phyloP scores from a whole-genome alignment of 345 rosid genomes.

The Arabidopsis suecica region DNA sequence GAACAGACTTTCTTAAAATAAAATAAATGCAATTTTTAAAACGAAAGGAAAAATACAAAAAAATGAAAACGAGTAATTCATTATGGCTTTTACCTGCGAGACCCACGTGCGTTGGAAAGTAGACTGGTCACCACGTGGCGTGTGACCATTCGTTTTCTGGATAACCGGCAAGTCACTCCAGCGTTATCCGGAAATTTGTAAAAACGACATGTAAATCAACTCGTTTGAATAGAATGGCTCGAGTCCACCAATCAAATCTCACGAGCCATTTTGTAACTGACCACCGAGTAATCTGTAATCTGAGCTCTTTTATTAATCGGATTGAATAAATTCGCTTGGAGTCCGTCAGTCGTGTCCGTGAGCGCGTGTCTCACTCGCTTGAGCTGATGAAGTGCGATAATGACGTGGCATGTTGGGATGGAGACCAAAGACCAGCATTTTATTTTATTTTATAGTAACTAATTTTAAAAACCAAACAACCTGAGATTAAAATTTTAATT shows the following conservation, averaged over 20 bases:
- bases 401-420: slow-evolving; percentile 37
- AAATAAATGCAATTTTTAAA: neutral
- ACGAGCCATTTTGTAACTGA: slow-evolving; percentile 29
- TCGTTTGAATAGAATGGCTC: slow-evolving; percentile 29
- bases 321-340: slow-evolving; percentile 17
- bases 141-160: slow-evolving; percentile 4
- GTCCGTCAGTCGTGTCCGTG: slow-evolving; percentile 23
- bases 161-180: slow-evolving; percentile 34
- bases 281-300: neutral
- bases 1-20: slow-evolving; percentile 10
- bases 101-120: slow-evolving; percentile 47
- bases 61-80: slow-evolving; percentile 17
- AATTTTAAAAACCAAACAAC: neutral
- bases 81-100: slow-evolving; percentile 42
- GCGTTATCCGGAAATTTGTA: neutral
- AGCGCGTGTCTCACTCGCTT: slow-evolving; percentile 15
- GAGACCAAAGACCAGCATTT: slow-evolving; percentile 7
- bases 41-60: neutral
- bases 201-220: slow-evolving; percentile 19
- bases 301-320: neutral
- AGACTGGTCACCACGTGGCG: slow-evolving; percentile 39
- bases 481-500: neutral
- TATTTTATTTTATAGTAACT: neutral
- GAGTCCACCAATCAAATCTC: slow-evolving; percentile 45
- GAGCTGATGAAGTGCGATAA: slow-evolving; percentile 6